phyloP scores from a whole-genome alignment of 192 early-diverging fungal species.

The Coemansia sp. region DNA sequence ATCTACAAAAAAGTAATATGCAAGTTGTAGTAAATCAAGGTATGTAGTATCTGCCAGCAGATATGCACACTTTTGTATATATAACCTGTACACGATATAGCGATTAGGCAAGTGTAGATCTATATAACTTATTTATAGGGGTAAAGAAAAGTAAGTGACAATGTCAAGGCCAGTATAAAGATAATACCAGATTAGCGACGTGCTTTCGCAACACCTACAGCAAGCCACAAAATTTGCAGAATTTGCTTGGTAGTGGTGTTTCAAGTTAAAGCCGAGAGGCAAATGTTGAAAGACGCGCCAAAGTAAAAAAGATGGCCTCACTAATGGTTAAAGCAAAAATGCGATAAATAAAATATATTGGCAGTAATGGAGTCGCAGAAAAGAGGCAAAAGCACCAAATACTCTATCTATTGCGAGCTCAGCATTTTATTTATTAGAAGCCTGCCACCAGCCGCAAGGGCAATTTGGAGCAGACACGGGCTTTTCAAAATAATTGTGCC shows the following conservation, averaged over 20 bases:
- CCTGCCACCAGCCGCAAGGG: background rate
- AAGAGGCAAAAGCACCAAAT: background rate
- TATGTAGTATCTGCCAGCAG: background rate
- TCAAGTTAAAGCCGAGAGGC: background rate
- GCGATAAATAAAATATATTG: background rate
- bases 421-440: background rate
- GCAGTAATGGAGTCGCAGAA: background rate
- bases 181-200: background rate
- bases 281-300: background rate
- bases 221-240: background rate
- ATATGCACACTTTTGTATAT: background rate
- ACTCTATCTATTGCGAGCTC: background rate
- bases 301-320: background rate
- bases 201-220: background rate
- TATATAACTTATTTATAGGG: background rate
- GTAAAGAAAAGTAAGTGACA: background rate
- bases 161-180: background rate
- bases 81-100: background rate
- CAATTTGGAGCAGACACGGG: background rate
- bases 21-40: background rate
- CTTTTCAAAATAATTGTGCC: background rate
- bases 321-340: background rate
- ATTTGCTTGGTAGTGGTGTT: background rate
- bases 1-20: background rate
- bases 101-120: background rate